phyloP scores from a whole-genome alignment of 495 filamentous ascomycete genomes.

The Ramalina intermedia region DNA sequence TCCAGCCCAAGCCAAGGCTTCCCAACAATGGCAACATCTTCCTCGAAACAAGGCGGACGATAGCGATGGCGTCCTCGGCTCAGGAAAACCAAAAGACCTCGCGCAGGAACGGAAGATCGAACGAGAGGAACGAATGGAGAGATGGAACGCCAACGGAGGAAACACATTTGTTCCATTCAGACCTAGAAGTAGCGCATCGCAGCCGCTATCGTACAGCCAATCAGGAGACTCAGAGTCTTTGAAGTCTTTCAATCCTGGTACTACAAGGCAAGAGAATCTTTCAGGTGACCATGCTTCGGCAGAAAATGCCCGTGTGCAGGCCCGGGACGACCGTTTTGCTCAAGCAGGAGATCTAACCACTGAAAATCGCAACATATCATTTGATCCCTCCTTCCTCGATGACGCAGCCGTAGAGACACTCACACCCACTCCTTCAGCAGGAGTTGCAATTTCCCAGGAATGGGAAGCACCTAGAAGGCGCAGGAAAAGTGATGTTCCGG shows the following conservation, averaged over 20 bases:
- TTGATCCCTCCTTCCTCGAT: neutral
- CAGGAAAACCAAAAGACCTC: neutral
- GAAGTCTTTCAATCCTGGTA: neutral
- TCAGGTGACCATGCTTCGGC: neutral
- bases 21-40: conserved; percentile 5
- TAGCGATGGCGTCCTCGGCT: neutral
- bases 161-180: conserved; percentile 8
- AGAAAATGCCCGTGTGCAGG: neutral
- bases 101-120: neutral
- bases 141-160: neutral
- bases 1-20: neutral
- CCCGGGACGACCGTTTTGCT: neutral
- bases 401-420: neutral
- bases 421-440: neutral
- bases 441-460: neutral
- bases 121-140: conserved; percentile 6
- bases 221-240: neutral
- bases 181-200: neutral
- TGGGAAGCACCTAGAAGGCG: neutral
- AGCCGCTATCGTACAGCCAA: neutral
- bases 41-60: neutral
- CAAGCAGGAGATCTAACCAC: neutral
- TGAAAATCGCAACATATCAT: neutral
- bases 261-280: neutral
- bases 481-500: neutral